Evolutionary conservation across 2,329 filamentous ascomycete genomes (phyloP).

Genomic region (Nannizziopsis barbatae): DNA sequence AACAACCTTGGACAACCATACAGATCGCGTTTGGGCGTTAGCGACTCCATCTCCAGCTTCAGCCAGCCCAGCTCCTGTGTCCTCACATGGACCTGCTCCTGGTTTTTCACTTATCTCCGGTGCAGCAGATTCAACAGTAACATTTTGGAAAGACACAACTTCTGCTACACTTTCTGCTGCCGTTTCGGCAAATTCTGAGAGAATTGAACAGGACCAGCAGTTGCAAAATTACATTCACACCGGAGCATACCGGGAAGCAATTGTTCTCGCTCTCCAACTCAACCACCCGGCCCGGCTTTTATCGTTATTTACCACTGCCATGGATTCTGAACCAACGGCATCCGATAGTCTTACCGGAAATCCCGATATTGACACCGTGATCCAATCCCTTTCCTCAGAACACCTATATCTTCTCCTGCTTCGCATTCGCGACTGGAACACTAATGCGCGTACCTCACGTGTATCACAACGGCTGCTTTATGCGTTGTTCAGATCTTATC

Average conservation of each 20-base stretch:
- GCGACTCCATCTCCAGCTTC: conserved; percentile 48
- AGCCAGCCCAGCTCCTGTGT: conserved; percentile 16
- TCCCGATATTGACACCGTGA: conserved; percentile 63
- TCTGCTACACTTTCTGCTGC: conserved; percentile 64
- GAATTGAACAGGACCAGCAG: conserved; percentile 89
- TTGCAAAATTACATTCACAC: conserved; percentile 84
- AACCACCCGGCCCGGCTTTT: conserved; percentile 88
- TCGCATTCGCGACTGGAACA: conserved; percentile 90
- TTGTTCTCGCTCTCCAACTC: conserved; percentile 79
- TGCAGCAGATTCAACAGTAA: conserved; percentile 82
- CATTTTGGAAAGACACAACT: conserved; percentile 92
- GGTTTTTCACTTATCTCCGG: conserved; percentile 71
- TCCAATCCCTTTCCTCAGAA: conserved; percentile 66
- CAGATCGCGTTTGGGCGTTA: conserved; percentile 87
- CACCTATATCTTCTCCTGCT: conserved; percentile 76
- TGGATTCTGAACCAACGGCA: conserved; percentile 35
- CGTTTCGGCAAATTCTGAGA: conserved; percentile 60
- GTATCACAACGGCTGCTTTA: conserved; percentile 78
- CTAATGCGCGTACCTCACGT: conserved; percentile 74
- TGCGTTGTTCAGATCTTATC: conserved; percentile 68
- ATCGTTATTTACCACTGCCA: conserved; percentile 68
- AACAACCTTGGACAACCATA: conserved; percentile 90
- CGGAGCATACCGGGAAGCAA: conserved; percentile 83
- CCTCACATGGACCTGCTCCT: conserved; percentile 14
- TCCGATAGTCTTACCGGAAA: conserved; percentile 35